A percentile compares a stretch with the other conserved stretches of the same genome.
Evolutionary conservation across 169 alveolate genomes (phyloP).

Genomic region (Amoebophrya sp.): DNA sequence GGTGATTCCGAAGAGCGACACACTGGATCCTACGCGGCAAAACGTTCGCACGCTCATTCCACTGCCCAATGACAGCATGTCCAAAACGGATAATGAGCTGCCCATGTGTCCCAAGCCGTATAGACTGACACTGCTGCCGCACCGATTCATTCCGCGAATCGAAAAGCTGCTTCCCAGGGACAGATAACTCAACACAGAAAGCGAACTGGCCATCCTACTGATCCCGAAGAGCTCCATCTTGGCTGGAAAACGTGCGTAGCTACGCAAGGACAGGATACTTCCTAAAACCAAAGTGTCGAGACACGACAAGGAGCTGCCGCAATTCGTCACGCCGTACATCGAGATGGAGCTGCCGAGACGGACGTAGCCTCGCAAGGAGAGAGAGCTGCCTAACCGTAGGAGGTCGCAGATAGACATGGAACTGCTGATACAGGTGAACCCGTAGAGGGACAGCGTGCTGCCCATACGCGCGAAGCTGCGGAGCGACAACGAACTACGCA

Average conservation of each 20-base stretch:
- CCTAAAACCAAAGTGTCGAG: neutral
- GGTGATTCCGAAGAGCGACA: neutral
- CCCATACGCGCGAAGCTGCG: neutral
- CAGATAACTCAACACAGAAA: neutral
- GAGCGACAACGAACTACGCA: neutral
- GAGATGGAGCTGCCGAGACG: neutral
- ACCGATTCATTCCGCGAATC: neutral
- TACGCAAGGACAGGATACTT: neutral
- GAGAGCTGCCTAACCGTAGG: neutral
- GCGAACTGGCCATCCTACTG: neutral
- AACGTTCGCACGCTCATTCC: neutral
- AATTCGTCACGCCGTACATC: neutral
- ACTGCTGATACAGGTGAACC: neutral
- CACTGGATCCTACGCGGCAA: neutral
- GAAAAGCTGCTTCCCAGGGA: conserved; percentile 1
- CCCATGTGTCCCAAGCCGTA: neutral
- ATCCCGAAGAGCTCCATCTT: conserved; percentile 24
- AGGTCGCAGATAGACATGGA: neutral
- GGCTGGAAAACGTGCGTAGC: neutral
- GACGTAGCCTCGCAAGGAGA: neutral
- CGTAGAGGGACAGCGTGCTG: neutral
- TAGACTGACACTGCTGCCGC: neutral
- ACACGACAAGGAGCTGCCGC: neutral
- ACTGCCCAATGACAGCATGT: neutral
- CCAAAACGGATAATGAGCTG: neutral